Base-by-base conservation (phyloP, 352 stramenopile species). In the Phytophthora nicotianae region DNA sequence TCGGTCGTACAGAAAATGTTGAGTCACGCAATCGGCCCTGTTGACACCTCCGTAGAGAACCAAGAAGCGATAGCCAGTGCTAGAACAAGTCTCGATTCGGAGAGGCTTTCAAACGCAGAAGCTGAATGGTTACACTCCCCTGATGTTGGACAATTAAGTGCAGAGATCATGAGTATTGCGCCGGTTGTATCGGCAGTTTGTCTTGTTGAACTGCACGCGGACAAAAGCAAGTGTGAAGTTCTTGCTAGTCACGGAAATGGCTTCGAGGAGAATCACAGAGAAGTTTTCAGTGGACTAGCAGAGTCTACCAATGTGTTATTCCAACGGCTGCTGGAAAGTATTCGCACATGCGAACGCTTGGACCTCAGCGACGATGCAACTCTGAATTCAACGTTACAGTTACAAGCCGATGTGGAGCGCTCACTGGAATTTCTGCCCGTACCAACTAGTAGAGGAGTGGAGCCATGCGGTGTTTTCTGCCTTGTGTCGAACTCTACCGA, bases 391-490 rank as follows among this genome's bases (percentile, higher is more conserved):
- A 59, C 43, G 1, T 8, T 88, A 13, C 49, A 70, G 16, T n/a
- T 62, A 5, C 50, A 74, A 11, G 55, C 38, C 17, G 21, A 47
- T 17, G 50, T 46, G 16, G 46, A 62, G 4, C 19, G 72, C 23
- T 72, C 70, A 3, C 49, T 88, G 3, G 61, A 68, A 21, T 91
- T 91, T 23, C 35, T 89, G 24, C 82, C 82, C 1, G 51, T 89
- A 0, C 80, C 82, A 41, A 68, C 63, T 0, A 77, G 61, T 9
- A 67, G 77, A 43, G 60, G 65, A 4, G 47, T 65, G 3, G 72
- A 66, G 0, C 80, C 69, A 14, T 71, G 74, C 46, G 79, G 76
- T 9, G 32, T 88, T 20, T 55, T 88, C 2, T 88, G 77, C 23
- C 48, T 88, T n/a, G 63, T 76, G 5, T 55, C 50, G 1, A 62